These are phyloP conservation scores for Jamesozyma piceae DNA, from an alignment of 805 yeast genomes.

Conservation along the genomic window DNA sequence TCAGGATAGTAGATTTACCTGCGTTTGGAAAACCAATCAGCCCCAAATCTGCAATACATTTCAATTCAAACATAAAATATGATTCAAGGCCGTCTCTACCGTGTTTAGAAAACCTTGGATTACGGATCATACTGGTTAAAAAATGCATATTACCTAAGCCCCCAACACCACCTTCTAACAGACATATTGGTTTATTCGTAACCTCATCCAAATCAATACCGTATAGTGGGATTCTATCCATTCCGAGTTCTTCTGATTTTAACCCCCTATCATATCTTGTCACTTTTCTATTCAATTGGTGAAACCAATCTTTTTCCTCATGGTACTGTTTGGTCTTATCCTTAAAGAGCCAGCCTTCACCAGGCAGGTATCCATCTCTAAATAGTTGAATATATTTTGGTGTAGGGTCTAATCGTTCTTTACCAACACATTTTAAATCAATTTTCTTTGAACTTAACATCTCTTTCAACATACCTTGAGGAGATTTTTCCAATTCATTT, in stretches of 20 bases:
- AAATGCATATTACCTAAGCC: slow-evolving; percentile 97
- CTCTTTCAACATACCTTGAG: slow-evolving; percentile 18
- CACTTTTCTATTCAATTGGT: slow-evolving; percentile 53
- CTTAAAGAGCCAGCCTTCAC: slow-evolving; percentile 84
- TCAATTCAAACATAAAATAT: slow-evolving; percentile 70
- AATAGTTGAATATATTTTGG: slow-evolving; percentile 48
- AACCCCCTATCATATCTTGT: slow-evolving; percentile 52
- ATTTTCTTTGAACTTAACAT: slow-evolving; percentile 15
- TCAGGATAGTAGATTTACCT: slow-evolving; percentile 81
- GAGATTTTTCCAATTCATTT: slow-evolving; percentile 9
- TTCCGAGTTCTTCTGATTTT: slow-evolving; percentile 45
- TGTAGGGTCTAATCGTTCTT: slow-evolving; percentile 18
- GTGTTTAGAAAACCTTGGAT: slow-evolving; percentile 77
- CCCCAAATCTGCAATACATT: slow-evolving; percentile 85
- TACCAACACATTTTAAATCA: slow-evolving; percentile 31
- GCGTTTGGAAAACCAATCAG: slow-evolving; percentile 94
- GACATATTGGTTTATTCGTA: slow-evolving; percentile 54
- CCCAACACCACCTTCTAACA: slow-evolving; percentile 81
- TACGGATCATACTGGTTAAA: slow-evolving; percentile 69
- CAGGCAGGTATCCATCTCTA: slow-evolving; percentile 54
- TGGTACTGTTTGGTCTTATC: slow-evolving; percentile 70
- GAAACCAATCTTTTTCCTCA: slow-evolving; percentile 55
- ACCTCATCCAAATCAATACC: slow-evolving; percentile 67
- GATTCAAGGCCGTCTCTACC: slow-evolving; percentile 67
- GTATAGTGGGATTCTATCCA: slow-evolving; percentile 68